phyloP scores from a whole-genome alignment of 805 yeast genomes.

The Brettanomyces naardenensis region DNA sequence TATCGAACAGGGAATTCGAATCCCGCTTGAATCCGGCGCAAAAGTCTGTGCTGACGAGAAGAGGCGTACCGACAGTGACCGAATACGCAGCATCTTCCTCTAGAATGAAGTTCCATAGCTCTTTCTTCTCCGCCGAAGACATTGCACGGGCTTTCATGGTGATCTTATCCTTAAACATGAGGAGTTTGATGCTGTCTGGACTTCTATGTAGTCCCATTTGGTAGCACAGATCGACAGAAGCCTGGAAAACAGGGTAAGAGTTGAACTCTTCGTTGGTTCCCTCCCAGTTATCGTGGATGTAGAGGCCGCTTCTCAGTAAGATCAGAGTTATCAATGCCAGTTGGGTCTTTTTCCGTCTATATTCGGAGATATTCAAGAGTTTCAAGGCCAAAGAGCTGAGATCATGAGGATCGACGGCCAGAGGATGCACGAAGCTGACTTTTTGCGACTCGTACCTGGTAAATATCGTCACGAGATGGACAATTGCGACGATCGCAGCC shows the following conservation, averaged over 20 bases:
- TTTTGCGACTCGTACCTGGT: not conserved
- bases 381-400: conserved; percentile 4
- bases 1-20: not conserved
- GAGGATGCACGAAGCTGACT: not conserved
- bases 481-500: conserved; percentile 11
- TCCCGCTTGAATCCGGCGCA: conserved; percentile 4
- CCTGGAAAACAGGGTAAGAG: conserved; percentile 8
- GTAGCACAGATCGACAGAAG: conserved; percentile 4
- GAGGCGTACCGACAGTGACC: conserved; percentile 5
- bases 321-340: conserved; percentile 7
- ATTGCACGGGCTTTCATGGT: not conserved
- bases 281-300: conserved; percentile 8
- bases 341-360: conserved; percentile 3
- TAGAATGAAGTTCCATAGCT: conserved; percentile 13
- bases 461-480: conserved; percentile 6
- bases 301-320: conserved; percentile 5
- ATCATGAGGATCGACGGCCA: not conserved
- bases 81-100: conserved; percentile 8
- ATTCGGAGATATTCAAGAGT: conserved; percentile 8
- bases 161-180: not conserved
- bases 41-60: conserved; percentile 10
- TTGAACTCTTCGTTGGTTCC: conserved; percentile 7
- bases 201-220: conserved; percentile 7
- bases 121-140: not conserved
- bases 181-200: not conserved